These are phyloP conservation scores for Thermothielavioides terrestris DNA, from an alignment of 495 filamentous ascomycete genomes.

Conservation along the genomic window DNA sequence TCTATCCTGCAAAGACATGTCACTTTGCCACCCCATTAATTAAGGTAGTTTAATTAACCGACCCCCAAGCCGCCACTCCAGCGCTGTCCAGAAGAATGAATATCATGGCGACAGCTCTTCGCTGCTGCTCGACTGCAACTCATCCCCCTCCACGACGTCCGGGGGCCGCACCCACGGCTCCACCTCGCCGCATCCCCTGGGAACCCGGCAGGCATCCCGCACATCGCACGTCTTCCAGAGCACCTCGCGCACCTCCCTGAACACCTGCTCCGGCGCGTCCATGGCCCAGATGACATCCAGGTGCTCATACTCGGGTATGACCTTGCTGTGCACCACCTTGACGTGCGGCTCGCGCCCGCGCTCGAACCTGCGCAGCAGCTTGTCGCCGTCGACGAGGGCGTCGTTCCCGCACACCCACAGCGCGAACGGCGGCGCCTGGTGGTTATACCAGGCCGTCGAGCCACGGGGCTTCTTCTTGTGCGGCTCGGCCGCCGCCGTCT, in stretches of 20 bases:
- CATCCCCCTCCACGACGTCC: conserved; percentile 2
- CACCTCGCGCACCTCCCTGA: conserved; percentile 70
- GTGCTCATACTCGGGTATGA: conserved; percentile 90
- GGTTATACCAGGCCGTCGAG: conserved; percentile 70
- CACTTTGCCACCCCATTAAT: no score
- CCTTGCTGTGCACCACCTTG: conserved; percentile 65
- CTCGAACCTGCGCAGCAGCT: conserved; percentile 65
- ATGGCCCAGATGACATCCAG: conserved; percentile 96
- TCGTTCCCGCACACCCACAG: conserved; percentile 83
- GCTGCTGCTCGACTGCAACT: conserved; percentile 22
- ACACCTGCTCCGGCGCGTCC: conserved; percentile 77
- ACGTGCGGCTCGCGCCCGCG: conserved; percentile 77
- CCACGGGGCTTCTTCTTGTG: conserved; percentile 29
- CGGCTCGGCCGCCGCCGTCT: conserved; percentile 7
- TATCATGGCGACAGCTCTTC: conserved; percentile 11
- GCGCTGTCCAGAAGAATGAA: background rate
- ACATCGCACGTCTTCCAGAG: conserved; percentile 64
- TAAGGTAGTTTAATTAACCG: no score
- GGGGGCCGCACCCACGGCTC: conserved; percentile 9
- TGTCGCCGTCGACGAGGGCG: conserved; percentile 71
- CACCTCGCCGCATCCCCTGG: conserved; percentile 53
- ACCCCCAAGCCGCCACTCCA: background rate
- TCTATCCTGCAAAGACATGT: no score
- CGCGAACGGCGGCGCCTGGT: conserved; percentile 72
- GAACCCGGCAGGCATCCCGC: conserved; percentile 51